Conservation (phyloP, 2,329 filamentous ascomycete species). For the Colletotrichum graminicola region DNA sequence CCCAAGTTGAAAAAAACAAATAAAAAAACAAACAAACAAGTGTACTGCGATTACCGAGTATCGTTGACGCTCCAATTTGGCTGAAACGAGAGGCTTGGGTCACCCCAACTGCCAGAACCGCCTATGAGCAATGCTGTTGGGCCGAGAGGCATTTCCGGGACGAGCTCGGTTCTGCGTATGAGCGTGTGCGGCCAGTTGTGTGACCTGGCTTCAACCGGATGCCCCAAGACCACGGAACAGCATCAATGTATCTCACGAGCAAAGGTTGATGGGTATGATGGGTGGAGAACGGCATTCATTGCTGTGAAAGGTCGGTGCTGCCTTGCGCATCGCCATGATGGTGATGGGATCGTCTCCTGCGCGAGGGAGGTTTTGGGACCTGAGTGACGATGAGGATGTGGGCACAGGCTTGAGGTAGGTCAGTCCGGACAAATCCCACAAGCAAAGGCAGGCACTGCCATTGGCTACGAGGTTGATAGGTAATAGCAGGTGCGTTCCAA, state of each 20-base stretch:
- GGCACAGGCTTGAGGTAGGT: not conserved
- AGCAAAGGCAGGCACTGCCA: not conserved
- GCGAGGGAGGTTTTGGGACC: not conserved
- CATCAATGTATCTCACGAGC: not conserved
- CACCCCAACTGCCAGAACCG: not conserved
- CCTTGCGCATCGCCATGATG: not conserved
- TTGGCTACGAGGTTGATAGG: not conserved
- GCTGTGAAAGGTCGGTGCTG: not conserved
- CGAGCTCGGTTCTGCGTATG: constrained; percentile 13
- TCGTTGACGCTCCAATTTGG: not conserved
- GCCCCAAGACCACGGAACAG: constrained; percentile 12
- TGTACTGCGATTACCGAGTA: not conserved
- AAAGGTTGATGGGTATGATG: not conserved
- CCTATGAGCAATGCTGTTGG: not conserved
- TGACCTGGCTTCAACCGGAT: constrained; percentile 6
- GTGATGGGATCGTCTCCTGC: not conserved
- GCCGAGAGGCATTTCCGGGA: not conserved
- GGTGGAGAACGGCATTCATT: too few species aligned
- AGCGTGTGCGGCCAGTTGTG: constrained; percentile 24
- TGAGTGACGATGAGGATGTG: not conserved
- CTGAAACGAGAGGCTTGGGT: constrained; percentile 7
- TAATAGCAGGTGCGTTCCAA: not conserved
- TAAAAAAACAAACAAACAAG: not conserved
- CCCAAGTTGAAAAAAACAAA: too few species aligned
- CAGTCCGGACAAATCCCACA: too few species aligned